A percentile compares a stretch with the other conserved stretches of the same genome.
Evolutionary conservation across 306 rosid genomes (phyloP).

Genomic region (Prunus campanulata): DNA sequence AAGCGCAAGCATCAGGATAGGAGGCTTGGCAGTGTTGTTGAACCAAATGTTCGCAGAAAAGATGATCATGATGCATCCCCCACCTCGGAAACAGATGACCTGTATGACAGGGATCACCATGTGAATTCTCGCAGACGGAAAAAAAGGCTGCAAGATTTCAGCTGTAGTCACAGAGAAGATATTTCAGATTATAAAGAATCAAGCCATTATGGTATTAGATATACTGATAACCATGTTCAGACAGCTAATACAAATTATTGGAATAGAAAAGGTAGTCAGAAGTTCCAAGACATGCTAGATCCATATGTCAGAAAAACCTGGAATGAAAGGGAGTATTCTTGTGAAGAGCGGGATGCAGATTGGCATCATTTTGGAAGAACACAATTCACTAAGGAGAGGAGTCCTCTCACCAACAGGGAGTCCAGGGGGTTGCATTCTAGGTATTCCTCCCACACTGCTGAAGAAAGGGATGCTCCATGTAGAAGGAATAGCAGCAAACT

Average conservation of each 20-base stretch:
- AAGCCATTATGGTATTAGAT: constrained; percentile 31
- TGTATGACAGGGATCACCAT: constrained; percentile 20
- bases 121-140: constrained; percentile 31
- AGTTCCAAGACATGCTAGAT: constrained; percentile 26
- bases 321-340: constrained; percentile 29
- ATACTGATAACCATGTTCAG: constrained; percentile 25
- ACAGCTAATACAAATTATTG: constrained; percentile 17
- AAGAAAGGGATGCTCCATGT: constrained; percentile 31
- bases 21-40: constrained; percentile 23
- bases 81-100: constrained; percentile 32
- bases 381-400: constrained; percentile 26
- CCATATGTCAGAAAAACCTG: constrained; percentile 27
- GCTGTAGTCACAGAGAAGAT: constrained; percentile 27
- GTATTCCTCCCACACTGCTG: constrained; percentile 26
- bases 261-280: constrained; percentile 24
- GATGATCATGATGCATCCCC: constrained; percentile 28
- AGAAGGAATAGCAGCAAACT: constrained; percentile 29
- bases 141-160: constrained; percentile 30
- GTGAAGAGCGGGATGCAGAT: constrained; percentile 32
- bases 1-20: constrained; percentile 29
- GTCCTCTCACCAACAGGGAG: constrained; percentile 34
- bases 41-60: constrained; percentile 15
- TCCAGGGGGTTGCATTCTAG: constrained; percentile 39
- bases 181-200: constrained; percentile 35
- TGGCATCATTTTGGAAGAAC: constrained; percentile 29